phyloP scores from a whole-genome alignment of 441 rosid species.

The Cnidoscolus chayamansa region DNA sequence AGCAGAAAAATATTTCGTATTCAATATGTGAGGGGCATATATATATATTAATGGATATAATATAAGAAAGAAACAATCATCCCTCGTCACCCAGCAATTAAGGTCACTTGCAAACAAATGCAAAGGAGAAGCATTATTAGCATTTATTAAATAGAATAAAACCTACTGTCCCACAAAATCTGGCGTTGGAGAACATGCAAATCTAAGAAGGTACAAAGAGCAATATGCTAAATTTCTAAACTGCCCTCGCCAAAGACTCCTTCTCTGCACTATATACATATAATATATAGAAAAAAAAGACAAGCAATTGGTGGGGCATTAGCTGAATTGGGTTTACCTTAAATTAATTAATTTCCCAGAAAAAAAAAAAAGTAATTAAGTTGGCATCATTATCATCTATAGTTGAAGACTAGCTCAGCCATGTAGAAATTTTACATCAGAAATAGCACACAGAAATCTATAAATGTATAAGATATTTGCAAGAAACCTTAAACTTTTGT shows the following conservation, averaged over 20 bases:
- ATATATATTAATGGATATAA: too few relatives aligned
- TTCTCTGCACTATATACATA: slow-evolving; percentile 17
- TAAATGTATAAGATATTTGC: slow-evolving; percentile 12
- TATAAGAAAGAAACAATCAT: not conserved
- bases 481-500: slow-evolving; percentile 35
- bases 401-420: slow-evolving; percentile 6
- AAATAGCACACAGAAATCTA: slow-evolving; percentile 22
- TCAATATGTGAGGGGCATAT: slow-evolving; percentile 16
- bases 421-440: not conserved
- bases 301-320: slow-evolving; percentile 28
- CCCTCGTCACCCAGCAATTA: slow-evolving; percentile 15
- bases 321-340: not conserved
- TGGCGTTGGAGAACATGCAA: slow-evolving; percentile 35
- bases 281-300: slow-evolving; percentile 2
- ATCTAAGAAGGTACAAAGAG: slow-evolving; percentile 37
- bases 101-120: slow-evolving; percentile 14
- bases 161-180: slow-evolving; percentile 43
- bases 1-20: not conserved
- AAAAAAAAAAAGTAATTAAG: slow-evolving; percentile 11
- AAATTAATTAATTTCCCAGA: not conserved
- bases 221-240: slow-evolving; percentile 30
- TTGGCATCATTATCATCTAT: not conserved
- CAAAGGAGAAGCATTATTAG: slow-evolving; percentile 15
- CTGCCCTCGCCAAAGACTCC: slow-evolving; percentile 32
- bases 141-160: slow-evolving; percentile 21